Percentiles rank a stretch among this genome's conserved stretches.
phyloP scores from a whole-genome alignment of 176 grass and related monocot genomes.

The Rhynchospora pubera region DNA sequence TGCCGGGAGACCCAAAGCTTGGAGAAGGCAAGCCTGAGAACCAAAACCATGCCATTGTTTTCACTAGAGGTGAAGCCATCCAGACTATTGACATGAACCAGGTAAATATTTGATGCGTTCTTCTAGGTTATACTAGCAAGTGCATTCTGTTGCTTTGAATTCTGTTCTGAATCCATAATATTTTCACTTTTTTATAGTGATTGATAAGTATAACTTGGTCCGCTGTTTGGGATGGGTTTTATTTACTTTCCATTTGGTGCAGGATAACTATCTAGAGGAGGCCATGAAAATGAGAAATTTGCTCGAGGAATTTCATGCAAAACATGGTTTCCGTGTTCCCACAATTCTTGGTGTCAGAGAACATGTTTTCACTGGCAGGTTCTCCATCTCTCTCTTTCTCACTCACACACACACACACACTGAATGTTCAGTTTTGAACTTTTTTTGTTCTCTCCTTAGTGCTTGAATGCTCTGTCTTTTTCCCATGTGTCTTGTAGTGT shows the following conservation, averaged over 20 bases:
- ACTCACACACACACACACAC: not conserved
- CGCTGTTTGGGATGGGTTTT: not conserved
- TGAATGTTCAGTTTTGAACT: not conserved
- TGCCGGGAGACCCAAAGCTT: constrained; percentile 91
- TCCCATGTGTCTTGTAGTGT: constrained; percentile 44
- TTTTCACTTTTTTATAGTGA: not conserved
- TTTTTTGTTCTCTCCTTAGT: constrained; percentile 19
- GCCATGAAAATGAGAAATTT: constrained; percentile 98
- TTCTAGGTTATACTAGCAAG: not conserved
- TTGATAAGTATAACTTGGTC: not conserved
- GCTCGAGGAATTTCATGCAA: constrained; percentile 80
- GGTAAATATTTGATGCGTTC: constrained; percentile 29
- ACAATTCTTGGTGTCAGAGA: constrained; percentile 96
- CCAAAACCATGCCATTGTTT: constrained; percentile 98
- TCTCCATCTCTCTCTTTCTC: constrained; percentile 18
- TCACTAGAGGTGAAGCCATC: constrained; percentile 84
- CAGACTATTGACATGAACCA: constrained; percentile 99
- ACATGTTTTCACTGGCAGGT: constrained; percentile 98
- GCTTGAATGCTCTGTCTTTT: constrained; percentile 12
- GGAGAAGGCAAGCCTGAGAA: constrained; percentile 99
- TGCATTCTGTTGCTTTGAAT: not conserved
- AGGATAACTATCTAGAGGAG: constrained; percentile 98
- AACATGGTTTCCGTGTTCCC: constrained; percentile 54
- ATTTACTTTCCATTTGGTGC: not conserved
- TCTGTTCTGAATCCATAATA: not conserved